These are phyloP conservation scores for Tetracladium setigerum DNA, from an alignment of 495 filamentous ascomycete species.

Conservation along the genomic window DNA sequence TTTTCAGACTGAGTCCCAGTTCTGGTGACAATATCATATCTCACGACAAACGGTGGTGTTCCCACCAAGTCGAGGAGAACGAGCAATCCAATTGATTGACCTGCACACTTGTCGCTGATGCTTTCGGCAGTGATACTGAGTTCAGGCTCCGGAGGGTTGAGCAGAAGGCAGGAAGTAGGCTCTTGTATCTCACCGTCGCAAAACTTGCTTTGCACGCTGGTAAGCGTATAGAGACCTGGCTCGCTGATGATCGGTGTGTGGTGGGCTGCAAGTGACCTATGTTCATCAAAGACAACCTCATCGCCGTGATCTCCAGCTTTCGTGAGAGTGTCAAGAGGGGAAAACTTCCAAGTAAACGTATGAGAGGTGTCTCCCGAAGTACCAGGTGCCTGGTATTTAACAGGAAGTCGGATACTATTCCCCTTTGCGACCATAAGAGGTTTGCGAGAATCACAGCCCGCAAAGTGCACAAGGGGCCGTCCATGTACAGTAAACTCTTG, in stretches of 20 bases:
- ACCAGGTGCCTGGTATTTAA: conserved; percentile 59
- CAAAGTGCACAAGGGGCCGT: conserved; percentile 62
- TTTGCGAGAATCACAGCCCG: conserved; percentile 65
- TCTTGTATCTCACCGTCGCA: conserved; percentile 87
- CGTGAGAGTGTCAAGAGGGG: conserved; percentile 54
- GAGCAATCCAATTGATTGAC: conserved; percentile 80
- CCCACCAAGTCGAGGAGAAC: conserved; percentile 84
- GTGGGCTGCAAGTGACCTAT: conserved; percentile 39
- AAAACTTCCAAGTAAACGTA: conserved; percentile 60
- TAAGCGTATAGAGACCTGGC: conserved; percentile 78
- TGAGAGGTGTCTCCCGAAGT: conserved; percentile 45
- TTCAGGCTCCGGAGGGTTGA: conserved; percentile 84
- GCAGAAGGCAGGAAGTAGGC: conserved; percentile 80
- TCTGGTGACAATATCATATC: conserved; percentile 57
- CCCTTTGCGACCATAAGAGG: conserved; percentile 80
- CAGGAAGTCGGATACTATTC: conserved; percentile 55
- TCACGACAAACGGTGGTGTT: conserved; percentile 77
- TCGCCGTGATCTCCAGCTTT: conserved; percentile 55
- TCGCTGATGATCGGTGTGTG: conserved; percentile 55
- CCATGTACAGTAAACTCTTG: conserved; percentile 82
- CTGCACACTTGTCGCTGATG: conserved; percentile 89
- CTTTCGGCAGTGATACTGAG: conserved; percentile 64
- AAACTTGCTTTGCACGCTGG: conserved; percentile 65
- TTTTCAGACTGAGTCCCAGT: conserved; percentile 21
- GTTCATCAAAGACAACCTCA: conserved; percentile 42